Evolutionary conservation across 257 asterid species (phyloP).

Genomic region (Datura wrightii): DNA sequence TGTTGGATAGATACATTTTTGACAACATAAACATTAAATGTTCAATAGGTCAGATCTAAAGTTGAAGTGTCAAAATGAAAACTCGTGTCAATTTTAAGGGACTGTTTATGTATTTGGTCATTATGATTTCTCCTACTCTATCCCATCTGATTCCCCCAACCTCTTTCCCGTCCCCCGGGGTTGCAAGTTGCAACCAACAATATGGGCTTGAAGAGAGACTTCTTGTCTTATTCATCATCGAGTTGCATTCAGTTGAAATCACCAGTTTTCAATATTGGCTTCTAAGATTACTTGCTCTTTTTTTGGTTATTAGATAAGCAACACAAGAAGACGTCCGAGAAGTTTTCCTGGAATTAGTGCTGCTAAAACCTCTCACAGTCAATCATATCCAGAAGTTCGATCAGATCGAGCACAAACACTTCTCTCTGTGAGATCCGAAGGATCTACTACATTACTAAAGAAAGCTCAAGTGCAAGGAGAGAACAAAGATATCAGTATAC

Average conservation of each 20-base stretch:
- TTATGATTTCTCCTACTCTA: slow-evolving; percentile 13
- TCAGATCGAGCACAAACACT: slow-evolving; percentile 43
- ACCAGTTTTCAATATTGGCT: not conserved
- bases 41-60: not conserved
- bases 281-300: slow-evolving; percentile 32
- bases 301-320: slow-evolving; percentile 53
- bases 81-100: not conserved
- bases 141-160: not conserved
- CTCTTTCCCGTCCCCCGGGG: too few species aligned
- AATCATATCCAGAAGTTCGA: slow-evolving; percentile 63
- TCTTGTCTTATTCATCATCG: not conserved
- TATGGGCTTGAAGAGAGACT: slow-evolving; percentile 2
- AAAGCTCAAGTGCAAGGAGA: slow-evolving; percentile 44
- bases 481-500: slow-evolving; percentile 31
- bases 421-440: slow-evolving; percentile 73
- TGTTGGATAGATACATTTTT: not conserved
- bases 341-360: slow-evolving; percentile 45
- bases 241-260: slow-evolving; percentile 11
- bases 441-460: slow-evolving; percentile 58
- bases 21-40: not conserved
- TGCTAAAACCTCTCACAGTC: slow-evolving; percentile 56
- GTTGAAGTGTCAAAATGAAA: not conserved
- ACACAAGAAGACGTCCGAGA: slow-evolving; percentile 38
- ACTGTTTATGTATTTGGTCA: not conserved
- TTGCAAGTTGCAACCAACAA: not conserved